Percentiles rank a stretch among this genome's conserved stretches.
Evolutionary conservation across 306 rosid genomes (phyloP).

Genomic region (Cyclanthera cordifolia): DNA sequence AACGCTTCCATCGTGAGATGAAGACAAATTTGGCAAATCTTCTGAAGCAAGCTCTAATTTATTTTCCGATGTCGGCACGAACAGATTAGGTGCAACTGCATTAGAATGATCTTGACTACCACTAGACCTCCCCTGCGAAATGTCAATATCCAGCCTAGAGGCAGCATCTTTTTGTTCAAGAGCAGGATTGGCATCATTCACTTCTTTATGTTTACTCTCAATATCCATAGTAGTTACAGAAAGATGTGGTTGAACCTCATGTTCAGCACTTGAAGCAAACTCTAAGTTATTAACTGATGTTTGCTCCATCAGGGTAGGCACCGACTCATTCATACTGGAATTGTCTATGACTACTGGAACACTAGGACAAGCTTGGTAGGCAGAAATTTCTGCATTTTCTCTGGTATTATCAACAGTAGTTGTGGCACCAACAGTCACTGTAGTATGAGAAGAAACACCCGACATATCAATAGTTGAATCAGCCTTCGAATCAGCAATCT

Average conservation of each 20-base stretch:
- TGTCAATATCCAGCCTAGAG: not conserved
- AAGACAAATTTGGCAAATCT: not conserved
- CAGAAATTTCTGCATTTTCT: not conserved
- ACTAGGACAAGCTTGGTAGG: not conserved
- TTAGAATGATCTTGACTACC: not conserved
- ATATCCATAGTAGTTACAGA: not conserved
- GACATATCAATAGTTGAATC: conserved; percentile 11
- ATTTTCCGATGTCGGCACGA: not conserved
- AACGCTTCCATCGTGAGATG: not conserved
- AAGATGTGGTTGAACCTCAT: not conserved
- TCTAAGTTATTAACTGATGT: conserved; percentile 1
- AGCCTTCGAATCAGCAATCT: conserved; percentile 13
- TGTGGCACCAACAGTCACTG: not conserved
- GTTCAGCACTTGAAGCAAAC: not conserved
- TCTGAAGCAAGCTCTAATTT: conserved; percentile 9
- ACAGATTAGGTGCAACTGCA: not conserved
- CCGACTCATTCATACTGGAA: too few relatives aligned
- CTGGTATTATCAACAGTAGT: not conserved
- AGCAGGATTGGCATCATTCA: not conserved
- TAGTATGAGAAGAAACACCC: not conserved
- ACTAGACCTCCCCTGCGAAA: too few relatives aligned
- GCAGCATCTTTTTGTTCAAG: not conserved
- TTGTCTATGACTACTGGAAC: too few relatives aligned
- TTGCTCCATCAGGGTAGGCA: conserved; percentile 1
- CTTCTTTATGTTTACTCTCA: not conserved